Evolutionary conservation across 176 grass and related monocot species (phyloP).

Genomic region (Aegilops tauschii): DNA sequence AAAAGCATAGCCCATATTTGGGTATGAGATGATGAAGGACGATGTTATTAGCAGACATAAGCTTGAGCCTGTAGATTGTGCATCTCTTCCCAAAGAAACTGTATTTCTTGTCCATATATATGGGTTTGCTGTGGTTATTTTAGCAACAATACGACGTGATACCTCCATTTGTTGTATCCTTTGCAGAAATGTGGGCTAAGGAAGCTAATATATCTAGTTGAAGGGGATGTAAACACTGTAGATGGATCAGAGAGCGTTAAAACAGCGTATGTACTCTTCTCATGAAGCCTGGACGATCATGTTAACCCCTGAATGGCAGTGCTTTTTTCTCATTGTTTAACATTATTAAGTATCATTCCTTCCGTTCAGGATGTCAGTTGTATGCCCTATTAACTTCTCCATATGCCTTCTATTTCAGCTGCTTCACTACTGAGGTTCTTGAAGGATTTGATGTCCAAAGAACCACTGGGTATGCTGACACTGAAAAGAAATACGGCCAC

Average conservation of each 20-base stretch:
- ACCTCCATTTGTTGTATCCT: too few species aligned
- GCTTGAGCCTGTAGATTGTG: neutral
- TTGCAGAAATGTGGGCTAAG: too few species aligned
- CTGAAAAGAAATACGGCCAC: conserved; percentile 52
- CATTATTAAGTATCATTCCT: neutral
- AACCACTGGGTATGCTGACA: conserved; percentile 78
- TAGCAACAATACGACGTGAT: too few species aligned
- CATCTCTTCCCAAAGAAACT: neutral
- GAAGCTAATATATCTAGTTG: too few species aligned
- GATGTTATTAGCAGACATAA: conserved; percentile 13
- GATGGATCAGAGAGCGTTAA: conserved; percentile 61
- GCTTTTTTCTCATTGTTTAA: neutral
- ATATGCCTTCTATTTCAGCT: conserved; percentile 50
- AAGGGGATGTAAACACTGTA: neutral
- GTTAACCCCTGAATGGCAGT: neutral
- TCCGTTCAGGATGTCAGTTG: neutral
- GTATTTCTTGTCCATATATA: neutral
- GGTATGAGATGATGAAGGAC: neutral
- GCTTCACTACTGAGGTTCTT: conserved; percentile 83
- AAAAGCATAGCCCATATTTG: neutral
- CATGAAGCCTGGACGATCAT: neutral
- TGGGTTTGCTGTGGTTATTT: neutral
- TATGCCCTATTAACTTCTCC: neutral
- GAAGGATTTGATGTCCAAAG: conserved; percentile 92
- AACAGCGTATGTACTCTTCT: conserved; percentile 66